Base-by-base conservation (phyloP, 2,329 filamentous ascomycete species). In the Chrysosporium keratinophilum region DNA sequence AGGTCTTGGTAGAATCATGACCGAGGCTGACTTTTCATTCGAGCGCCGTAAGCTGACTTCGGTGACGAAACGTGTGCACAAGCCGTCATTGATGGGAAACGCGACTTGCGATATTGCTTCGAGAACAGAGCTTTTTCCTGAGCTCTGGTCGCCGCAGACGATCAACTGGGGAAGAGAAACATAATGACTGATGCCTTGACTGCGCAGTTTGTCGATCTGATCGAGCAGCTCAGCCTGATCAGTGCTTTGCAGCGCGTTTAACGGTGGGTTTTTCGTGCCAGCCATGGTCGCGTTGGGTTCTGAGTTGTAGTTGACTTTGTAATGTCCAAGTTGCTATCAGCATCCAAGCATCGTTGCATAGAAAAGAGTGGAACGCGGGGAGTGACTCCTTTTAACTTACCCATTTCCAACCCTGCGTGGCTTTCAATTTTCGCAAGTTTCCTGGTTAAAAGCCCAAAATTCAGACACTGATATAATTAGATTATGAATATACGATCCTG, bases 121-220 rank as follows among this genome's bases (percentile, higher is more conserved):
- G 3, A 69, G 56, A 0, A 68, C 63, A 3, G 63, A 65, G 40
- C 61, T 65, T 40, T 67, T 68, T 1, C 72, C 70, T 45, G 64
- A 66, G 0, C 67, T 72, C 54, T 74, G 69, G 46, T 73, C 71
- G 7, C 72, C 70, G 10, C 66, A 63, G 14, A 71, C 68, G 20
- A 71, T 63, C 39, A 72, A 61, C 58, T 71, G 65, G 1, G 64
- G 67, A 0, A 70, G 58, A n/a, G 74, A 66, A 23, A 78, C 68
- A 11, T 76, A 70, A 2, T 63, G 72, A 6, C 67, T 72, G 1
- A 76, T 69, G 1, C 79, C 77, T 7, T 74, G 70, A 1, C 70
- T 68, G 5, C 76, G 73, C 0, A 84, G 65, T 0, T 71, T 68
- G 58, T 81, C 76, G 23, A 79, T 76, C 0, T 73, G 69, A 48